A percentile compares a stretch with the other conserved stretches of the same genome.
phyloP scores from a whole-genome alignment of 1,139 yeast species.

The Debaryomyces psychrophilus region DNA sequence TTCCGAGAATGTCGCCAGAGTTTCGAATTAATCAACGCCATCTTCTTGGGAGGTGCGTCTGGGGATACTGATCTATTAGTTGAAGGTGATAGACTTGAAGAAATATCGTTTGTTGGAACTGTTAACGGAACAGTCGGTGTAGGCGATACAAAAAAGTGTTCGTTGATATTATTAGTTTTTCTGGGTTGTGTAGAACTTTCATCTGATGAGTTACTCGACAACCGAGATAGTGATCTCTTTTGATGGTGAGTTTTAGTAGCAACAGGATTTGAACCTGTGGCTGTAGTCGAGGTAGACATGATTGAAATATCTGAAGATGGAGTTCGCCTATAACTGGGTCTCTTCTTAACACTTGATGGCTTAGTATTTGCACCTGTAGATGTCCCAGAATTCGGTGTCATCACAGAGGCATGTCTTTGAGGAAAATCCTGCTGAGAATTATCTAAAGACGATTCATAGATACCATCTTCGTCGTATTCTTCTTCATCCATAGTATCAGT shows the following conservation, averaged over 20 bases:
- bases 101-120: neutral
- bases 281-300: conserved; percentile 35
- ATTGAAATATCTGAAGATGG: conserved; percentile 45
- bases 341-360: conserved; percentile 18
- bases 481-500: conserved; percentile 51
- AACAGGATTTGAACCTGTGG: conserved; percentile 18
- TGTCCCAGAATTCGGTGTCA: conserved; percentile 6
- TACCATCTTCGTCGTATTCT: conserved; percentile 37
- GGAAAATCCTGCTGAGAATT: conserved; percentile 27
- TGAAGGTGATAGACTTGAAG: neutral
- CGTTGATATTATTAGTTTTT: conserved; percentile 11
- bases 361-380: conserved; percentile 2
- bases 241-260: conserved; percentile 22
- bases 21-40: conserved; percentile 7
- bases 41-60: neutral
- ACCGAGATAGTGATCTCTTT: conserved; percentile 35
- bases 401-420: conserved; percentile 8
- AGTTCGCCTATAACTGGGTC: conserved; percentile 40
- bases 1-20: conserved; percentile 16
- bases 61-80: conserved; percentile 2
- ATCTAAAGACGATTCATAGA: conserved; percentile 37
- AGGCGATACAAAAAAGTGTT: conserved; percentile 20
- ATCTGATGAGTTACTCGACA: conserved; percentile 45
- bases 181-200: conserved; percentile 27
- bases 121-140: conserved; percentile 15